Base-by-base conservation (phyloP, 2,329 filamentous ascomycete species). In the Colletotrichum sp. region DNA sequence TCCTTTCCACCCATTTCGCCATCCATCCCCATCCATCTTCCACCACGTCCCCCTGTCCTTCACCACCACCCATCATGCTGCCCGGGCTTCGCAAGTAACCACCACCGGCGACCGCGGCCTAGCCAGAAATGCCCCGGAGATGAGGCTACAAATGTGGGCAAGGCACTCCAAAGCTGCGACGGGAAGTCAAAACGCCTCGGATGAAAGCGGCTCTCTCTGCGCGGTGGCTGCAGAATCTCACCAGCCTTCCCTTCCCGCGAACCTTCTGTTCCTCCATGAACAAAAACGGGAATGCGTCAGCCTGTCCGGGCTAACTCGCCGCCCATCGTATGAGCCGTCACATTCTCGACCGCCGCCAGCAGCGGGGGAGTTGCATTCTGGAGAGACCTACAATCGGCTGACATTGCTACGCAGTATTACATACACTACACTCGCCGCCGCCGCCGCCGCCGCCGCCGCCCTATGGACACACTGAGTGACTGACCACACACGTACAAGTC, bases 61-160 rank as follows among this genome's bases (percentile, higher is more conserved):
- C 66, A 57, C 32, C 30, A 24, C 52, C 57, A 59, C 4, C 28
- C 30, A 24, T 21, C 5, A 63, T 32, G 30, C n/a, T 36, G 59
- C 28, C 59, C 32, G 28, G 16, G 57, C 57, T 12, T 60, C 57
- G 24, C 26, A 30, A 15, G 59, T 32, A 32, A 32, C 18, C n/a
- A 34, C n/a, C 44, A 52, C 28, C 30, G 60, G 34, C 64, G 18
- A 52, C 64, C 52, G 69, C 69, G 60, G 59, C 28, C 66, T 62
- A 15, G 72, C 39, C 55, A 55, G 59, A 75, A 59, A 66, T 57
- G 30, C 21, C 69, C 36, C 62, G 72, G 72, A 75, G 69, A 72
- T 62, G 72, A 75, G 72, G 72, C 72, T 49, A 26, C 52, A 39
- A 39, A 66, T 72, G 49, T 34, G 60, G 71, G 28, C 55, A 57